These are phyloP conservation scores for Hypoxylon fuscum DNA, from an alignment of 495 filamentous ascomycete species.

Conservation along the genomic window DNA sequence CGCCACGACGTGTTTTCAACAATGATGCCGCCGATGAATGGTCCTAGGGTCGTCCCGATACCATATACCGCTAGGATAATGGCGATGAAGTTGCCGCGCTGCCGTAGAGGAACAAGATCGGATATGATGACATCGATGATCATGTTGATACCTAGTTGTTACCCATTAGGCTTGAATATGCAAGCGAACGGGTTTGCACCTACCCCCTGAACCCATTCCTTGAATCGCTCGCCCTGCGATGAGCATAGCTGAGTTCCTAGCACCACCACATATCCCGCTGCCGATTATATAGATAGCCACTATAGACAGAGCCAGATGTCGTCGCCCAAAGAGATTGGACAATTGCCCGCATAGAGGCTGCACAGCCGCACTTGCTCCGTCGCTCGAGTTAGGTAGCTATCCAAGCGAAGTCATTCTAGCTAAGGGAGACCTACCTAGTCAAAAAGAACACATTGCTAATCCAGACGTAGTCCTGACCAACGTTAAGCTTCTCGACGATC, in stretches of 20 bases:
- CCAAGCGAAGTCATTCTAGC: slow-evolving; percentile 37
- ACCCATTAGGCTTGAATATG: background rate
- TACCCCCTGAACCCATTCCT: slow-evolving; percentile 83
- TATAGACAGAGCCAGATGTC: slow-evolving; percentile 53
- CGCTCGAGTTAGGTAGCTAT: background rate
- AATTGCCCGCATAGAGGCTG: slow-evolving; percentile 55
- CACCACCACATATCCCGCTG: slow-evolving; percentile 51
- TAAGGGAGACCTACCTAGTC: slow-evolving; percentile 56
- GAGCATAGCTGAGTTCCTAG: slow-evolving; percentile 62
- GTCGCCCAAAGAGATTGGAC: slow-evolving; percentile 62
- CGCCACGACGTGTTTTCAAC: slow-evolving; percentile 54
- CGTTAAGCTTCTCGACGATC: slow-evolving; percentile 43
- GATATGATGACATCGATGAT: slow-evolving; percentile 57
- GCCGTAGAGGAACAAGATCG: slow-evolving; percentile 76
- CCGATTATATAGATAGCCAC: slow-evolving; percentile 55
- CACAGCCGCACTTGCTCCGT: slow-evolving; percentile 11
- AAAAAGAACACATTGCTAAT: slow-evolving; percentile 75
- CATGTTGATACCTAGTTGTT: slow-evolving; percentile 38
- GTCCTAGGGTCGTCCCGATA: slow-evolving; percentile 75
- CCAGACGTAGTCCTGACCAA: slow-evolving; percentile 58
- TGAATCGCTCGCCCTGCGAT: slow-evolving; percentile 80
- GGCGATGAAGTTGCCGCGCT: slow-evolving; percentile 68
- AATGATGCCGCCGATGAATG: slow-evolving; percentile 79
- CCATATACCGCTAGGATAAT: slow-evolving; percentile 75
- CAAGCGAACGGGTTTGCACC: background rate